phyloP scores from a whole-genome alignment of 2,329 filamentous ascomycete species.

The Hypoxylon rubiginosum region DNA sequence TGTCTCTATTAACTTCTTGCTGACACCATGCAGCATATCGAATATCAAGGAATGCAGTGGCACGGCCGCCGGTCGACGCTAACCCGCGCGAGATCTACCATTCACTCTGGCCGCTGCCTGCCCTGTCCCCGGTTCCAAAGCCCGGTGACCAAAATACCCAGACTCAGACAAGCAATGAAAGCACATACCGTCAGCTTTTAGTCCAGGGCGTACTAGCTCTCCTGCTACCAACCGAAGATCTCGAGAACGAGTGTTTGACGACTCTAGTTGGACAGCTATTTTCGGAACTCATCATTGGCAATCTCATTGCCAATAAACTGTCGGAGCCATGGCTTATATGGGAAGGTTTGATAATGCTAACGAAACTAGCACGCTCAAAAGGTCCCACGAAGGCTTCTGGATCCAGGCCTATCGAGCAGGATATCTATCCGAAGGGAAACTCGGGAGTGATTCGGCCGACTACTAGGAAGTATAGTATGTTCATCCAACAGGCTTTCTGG shows the following conservation, averaged over 20 bases:
- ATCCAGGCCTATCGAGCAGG: conserved; percentile 17
- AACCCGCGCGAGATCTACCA: conserved; percentile 83
- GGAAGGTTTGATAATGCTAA: conserved; percentile 82
- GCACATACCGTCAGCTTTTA: conserved; percentile 87
- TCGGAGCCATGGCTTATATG: conserved; percentile 92
- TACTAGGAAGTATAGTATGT: conserved; percentile 51
- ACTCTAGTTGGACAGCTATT: conserved; percentile 88
- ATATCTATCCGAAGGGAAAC: conserved; percentile 15
- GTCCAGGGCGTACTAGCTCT: conserved; percentile 85
- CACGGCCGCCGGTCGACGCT: conserved; percentile 70
- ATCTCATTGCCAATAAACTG: conserved; percentile 81
- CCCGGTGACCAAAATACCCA: conserved; percentile 63
- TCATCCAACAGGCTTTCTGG: conserved; percentile 66
- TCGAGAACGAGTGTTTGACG: conserved; percentile 88
- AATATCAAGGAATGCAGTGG: conserved; percentile 70
- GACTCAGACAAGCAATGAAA: conserved; percentile 82
- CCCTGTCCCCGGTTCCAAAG: conserved; percentile 81
- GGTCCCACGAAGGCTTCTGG: conserved; percentile 34
- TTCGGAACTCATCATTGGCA: conserved; percentile 89
- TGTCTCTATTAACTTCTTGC: conserved; percentile 21
- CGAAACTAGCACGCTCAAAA: conserved; percentile 56
- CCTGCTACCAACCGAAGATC: conserved; percentile 90
- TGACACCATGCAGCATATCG: conserved; percentile 74
- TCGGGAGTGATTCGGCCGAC: conserved; percentile 12
- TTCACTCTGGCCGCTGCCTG: conserved; percentile 83